These are phyloP conservation scores for Termitomyces heimii DNA, from an alignment of 768 basidiomycete species.

Conservation along the genomic window DNA sequence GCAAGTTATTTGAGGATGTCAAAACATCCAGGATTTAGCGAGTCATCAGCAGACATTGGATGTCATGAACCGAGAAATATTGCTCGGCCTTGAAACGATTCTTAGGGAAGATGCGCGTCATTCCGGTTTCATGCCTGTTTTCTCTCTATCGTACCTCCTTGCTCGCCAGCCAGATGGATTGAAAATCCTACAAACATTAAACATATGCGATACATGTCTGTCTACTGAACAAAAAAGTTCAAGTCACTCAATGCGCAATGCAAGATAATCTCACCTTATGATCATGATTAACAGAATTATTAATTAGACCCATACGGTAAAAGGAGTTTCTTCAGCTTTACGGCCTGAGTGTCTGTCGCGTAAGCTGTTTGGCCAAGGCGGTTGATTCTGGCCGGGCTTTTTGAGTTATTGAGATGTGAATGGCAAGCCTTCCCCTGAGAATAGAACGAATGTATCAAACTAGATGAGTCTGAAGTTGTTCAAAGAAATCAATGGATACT, in stretches of 20 bases:
- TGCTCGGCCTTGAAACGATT: neutral
- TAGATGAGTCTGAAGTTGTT: neutral
- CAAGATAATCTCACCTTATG: neutral
- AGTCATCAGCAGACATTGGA: neutral
- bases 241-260: neutral
- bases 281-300: neutral
- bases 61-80: neutral
- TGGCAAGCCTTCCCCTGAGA: slow-evolving; percentile 64
- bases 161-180: neutral
- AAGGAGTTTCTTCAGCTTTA: slow-evolving; percentile 57
- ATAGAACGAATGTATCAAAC: neutral
- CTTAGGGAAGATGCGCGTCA: neutral
- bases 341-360: slow-evolving; percentile 58
- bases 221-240: slow-evolving; percentile 1
- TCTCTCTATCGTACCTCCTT: neutral
- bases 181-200: neutral
- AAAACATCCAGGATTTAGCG: too few relatives aligned
- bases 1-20: neutral
- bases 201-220: slow-evolving; percentile 1
- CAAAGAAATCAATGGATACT: slow-evolving; percentile 17
- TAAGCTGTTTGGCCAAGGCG: slow-evolving; percentile 60
- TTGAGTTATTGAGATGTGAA: slow-evolving; percentile 66
- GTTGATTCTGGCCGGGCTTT: slow-evolving; percentile 62
- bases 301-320: slow-evolving; percentile 57
- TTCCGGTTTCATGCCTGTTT: neutral